These are phyloP conservation scores for Prorocentrum cordatum DNA, from an alignment of 169 alveolate genomes.

Conservation along the genomic window DNA sequence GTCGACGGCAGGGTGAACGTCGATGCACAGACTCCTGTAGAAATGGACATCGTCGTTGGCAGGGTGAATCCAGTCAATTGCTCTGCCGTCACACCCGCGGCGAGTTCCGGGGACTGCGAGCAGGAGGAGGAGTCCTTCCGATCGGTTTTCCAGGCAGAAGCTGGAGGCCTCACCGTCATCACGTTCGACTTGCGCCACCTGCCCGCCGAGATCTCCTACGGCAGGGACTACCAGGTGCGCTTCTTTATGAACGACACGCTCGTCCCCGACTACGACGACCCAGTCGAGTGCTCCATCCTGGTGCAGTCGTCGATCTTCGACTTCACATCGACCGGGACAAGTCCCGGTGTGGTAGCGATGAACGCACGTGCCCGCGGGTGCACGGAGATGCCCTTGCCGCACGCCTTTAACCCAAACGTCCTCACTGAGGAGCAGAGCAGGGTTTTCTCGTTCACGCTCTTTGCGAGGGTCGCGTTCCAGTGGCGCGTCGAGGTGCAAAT, in stretches of 20 bases:
- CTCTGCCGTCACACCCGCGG: too few species aligned
- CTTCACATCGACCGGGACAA: background rate
- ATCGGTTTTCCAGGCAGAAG: slow-evolving; percentile 3
- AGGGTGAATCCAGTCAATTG: too few species aligned
- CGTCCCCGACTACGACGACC: background rate
- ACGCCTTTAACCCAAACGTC: background rate
- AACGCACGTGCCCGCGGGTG: background rate
- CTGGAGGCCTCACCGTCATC: slow-evolving; percentile 45
- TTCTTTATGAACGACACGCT: background rate
- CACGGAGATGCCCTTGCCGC: background rate
- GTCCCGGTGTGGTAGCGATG: background rate
- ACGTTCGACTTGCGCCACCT: slow-evolving; percentile 69
- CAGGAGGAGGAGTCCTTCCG: too few species aligned
- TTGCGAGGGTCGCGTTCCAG: background rate
- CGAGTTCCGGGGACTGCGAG: too few species aligned
- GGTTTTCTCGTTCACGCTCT: background rate
- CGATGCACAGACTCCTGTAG: too few species aligned
- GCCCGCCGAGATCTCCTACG: slow-evolving; percentile 37
- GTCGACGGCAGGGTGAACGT: too few species aligned
- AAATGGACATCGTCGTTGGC: too few species aligned
- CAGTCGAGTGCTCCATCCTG: background rate
- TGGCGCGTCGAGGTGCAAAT: slow-evolving; percentile 22
- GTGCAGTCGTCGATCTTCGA: background rate
- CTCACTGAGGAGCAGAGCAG: background rate
- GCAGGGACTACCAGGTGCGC: slow-evolving; percentile 2